Percentiles rank a stretch among this genome's conserved stretches.
Evolutionary conservation across 202 grass and related monocot genomes (phyloP).

Genomic region (Panicum hallii): DNA sequence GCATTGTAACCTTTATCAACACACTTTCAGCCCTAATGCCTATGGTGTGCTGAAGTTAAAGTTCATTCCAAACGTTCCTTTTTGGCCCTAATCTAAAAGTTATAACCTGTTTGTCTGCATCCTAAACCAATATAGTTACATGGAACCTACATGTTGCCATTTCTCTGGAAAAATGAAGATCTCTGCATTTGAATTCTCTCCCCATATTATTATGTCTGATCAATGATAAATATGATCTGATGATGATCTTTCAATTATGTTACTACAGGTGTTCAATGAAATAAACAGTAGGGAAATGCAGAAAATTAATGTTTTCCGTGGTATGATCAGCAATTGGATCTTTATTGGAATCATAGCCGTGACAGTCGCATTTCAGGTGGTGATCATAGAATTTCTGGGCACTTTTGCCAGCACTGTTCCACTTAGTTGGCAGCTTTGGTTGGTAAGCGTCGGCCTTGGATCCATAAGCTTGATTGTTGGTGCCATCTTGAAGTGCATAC

Average conservation of each 20-base stretch:
- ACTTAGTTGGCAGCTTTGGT: constrained; percentile 66
- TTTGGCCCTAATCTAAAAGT: not conserved
- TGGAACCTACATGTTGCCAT: not conserved
- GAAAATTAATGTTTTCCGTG: constrained; percentile 84
- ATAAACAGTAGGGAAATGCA: constrained; percentile 94
- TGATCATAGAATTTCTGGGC: constrained; percentile 89
- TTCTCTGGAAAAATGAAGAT: not conserved
- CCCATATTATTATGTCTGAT: not conserved
- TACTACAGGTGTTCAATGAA: constrained; percentile 87
- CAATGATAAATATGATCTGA: not conserved
- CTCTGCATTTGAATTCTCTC: not conserved
- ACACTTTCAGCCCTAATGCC: not conserved
- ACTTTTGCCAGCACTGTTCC: constrained; percentile 81
- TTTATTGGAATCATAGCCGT: constrained; percentile 64
- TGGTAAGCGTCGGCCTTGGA: constrained; percentile 65
- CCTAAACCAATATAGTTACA: not conserved
- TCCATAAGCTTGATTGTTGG: constrained; percentile 74
- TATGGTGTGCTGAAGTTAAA: not conserved
- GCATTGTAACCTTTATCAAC: not conserved
- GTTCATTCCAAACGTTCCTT: not conserved
- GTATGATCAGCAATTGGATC: constrained; percentile 76
- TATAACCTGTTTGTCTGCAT: not conserved
- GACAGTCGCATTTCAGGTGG: constrained; percentile 78
- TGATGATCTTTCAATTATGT: constrained; percentile 15
- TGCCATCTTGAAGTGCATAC: constrained; percentile 82